Base-by-base conservation (phyloP, 1,284 basidiomycete genomes). In the Trametes hirsuta region DNA sequence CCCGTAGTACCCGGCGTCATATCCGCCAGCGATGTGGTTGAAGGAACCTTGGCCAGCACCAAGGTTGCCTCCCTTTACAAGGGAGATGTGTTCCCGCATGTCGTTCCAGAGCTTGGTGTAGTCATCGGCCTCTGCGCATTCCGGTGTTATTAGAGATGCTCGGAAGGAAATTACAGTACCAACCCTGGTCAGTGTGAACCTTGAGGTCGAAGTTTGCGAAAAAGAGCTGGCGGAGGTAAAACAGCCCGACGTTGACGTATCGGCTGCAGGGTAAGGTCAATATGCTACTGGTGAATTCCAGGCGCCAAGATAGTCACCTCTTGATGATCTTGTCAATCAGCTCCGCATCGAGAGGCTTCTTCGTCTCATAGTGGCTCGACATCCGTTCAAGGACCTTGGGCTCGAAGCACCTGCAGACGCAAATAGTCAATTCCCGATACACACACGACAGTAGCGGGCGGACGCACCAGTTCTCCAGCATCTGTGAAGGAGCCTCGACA, bases 401-500 rank as follows among this genome's bases (percentile, higher is more conserved):
- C 69, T 93, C 90, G 88, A 90, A 93, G 70, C 90, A 89, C 85
- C 85, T 85, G 47, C n/a, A 15, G 4, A 47, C n/a, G 5, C 9
- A 5, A 6, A 4, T 1, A 2, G 18, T 51, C 24, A 36, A 15
- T 14, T 24, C 34, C 3, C 12, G 6, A 6, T 10, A 6, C 44
- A 12, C 42, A 42, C 5, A 45, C 37, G 40, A 52, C 37, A 22
- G 18, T 25, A 25, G 30, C 46, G 12, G 8, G 1, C 14, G 18
- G 15, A 61, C 77, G 8, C 47, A 86, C 93, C 93, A 95, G 71
- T 95, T 93, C 76, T 95, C 94, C 61, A 95, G 78, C 93, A 95
- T 94, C 76, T 95, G 92, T 18, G 87, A 90, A 0, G 92, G 93
- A 0, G 91, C 91, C 74, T 94, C 93, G 6, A 93, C 92, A 66